Conservation (phyloP, 73 alveolate genomes). For the Paramecium sonneborni region DNA sequence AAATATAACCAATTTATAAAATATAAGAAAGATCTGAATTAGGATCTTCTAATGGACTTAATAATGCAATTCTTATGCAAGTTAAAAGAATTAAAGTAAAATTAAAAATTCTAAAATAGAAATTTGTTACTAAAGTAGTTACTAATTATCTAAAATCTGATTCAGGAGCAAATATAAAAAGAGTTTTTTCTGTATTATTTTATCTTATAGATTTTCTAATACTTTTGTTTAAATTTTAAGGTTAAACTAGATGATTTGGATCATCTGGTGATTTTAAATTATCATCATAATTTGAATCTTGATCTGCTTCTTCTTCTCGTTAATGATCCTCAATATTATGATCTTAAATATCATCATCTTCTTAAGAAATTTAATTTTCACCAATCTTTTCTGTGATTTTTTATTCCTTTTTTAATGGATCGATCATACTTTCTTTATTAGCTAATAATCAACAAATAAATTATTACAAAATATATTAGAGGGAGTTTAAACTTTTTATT, state of each 20-base stretch:
- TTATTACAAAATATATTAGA: conserved; percentile 6
- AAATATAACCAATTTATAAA: conserved; percentile 19
- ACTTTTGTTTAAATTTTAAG: neutral
- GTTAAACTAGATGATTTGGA: neutral
- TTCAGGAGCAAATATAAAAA: conserved; percentile 48
- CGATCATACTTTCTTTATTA: conserved; percentile 33
- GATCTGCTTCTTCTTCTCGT: neutral
- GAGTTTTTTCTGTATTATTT: neutral
- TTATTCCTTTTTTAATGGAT: neutral
- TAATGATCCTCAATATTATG: neutral
- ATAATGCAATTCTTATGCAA: conserved; percentile 45
- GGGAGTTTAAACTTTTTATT: neutral
- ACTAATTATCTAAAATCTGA: conserved; percentile 48
- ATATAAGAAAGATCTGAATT: conserved; percentile 42
- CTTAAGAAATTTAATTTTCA: neutral
- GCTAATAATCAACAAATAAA: neutral
- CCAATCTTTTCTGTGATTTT: neutral
- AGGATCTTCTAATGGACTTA: conserved; percentile 44
- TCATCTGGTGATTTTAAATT: neutral
- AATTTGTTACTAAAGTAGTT: neutral
- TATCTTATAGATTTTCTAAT: neutral
- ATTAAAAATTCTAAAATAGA: neutral
- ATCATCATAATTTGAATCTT: neutral
- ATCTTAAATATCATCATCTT: neutral
- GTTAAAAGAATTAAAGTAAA: conserved; percentile 9